Evolutionary conservation across 73 alveolate species (phyloP).

Genomic region (Tetrahymena elliotti): DNA sequence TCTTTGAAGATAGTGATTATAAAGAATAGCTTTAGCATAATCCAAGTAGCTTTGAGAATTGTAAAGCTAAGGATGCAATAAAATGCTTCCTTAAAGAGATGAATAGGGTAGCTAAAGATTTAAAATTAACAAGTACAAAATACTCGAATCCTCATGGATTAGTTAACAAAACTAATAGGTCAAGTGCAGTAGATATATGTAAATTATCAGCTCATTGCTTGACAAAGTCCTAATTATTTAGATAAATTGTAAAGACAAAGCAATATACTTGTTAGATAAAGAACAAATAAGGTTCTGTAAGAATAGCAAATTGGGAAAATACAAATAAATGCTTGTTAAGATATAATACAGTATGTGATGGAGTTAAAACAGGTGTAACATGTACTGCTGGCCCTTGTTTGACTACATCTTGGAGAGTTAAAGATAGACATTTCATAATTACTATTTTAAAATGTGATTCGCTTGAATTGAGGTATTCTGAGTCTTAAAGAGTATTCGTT

Average conservation of each 20-base stretch:
- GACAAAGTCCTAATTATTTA: conserved; percentile 27
- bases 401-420: conserved; percentile 10
- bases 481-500: background rate
- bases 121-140: conserved; percentile 59
- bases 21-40: background rate
- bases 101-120: conserved; percentile 68
- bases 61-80: conserved; percentile 28
- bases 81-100: conserved; percentile 62
- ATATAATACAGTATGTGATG: conserved; percentile 24
- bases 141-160: conserved; percentile 83
- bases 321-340: conserved; percentile 40
- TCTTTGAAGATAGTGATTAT: background rate
- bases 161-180: conserved; percentile 48
- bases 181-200: conserved; percentile 67
- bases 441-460: conserved; percentile 26
- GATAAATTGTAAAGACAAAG: conserved; percentile 21
- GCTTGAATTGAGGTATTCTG: conserved; percentile 38
- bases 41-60: background rate
- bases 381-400: conserved; percentile 52
- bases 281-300: conserved; percentile 15
- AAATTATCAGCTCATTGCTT: conserved; percentile 53
- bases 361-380: conserved; percentile 54
- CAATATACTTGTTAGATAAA: conserved; percentile 18
- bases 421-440: conserved; percentile 13
- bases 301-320: conserved; percentile 41